Evolutionary conservation across 2,329 filamentous ascomycete species (phyloP), one percentile per base, ranked within the genome.

Genomic region (Aureobasidium sp.): DNA sequence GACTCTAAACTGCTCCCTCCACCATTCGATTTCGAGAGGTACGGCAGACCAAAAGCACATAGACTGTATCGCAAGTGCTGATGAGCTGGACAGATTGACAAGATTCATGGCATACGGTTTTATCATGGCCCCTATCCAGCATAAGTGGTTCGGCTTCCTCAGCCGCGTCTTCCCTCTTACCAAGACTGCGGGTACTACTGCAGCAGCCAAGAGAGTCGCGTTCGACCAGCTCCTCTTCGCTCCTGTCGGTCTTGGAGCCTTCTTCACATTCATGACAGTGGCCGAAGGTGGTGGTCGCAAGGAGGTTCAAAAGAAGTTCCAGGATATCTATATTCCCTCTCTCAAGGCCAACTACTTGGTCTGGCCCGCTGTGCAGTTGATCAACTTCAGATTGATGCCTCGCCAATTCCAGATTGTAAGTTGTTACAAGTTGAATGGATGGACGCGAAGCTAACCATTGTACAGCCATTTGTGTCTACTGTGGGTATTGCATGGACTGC

Each of bases 41-140:
- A 52, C 27, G 8, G 14, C 14, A 3, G 24, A 50, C 8, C 35
- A 50, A 40, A 35, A 50, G 47, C 47, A 40, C 24, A 32, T 5
- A 32, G 35, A 40, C 21, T 4, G 16, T 6, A 14, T 38, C 34
- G 17, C 25, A 25, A 29, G 21, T 41, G 48, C 38, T 52, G 38
- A 52, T 11, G 25, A 21, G 19, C 16, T 17, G 38, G 29, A 21
- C 38, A 83, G 93, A 44, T 76, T 96, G 58, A 91, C 88, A 1
- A 80, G 93, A 42, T 98, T 97, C 75, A 96, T 97, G 89, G 86
- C 88, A 4, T 98, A 97, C 69, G 90, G 90, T 66, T 96, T 97
- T 73, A 80, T 86, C 66, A 96, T 97, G 89, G 90, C 93, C 4
- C 93, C 93, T 0, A 64, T 96, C 27, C 91, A 97, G 69, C 95